Evolutionary conservation across 192 early-diverging fungal genomes (phyloP).

Genomic region (Chytriomyces sp.): DNA sequence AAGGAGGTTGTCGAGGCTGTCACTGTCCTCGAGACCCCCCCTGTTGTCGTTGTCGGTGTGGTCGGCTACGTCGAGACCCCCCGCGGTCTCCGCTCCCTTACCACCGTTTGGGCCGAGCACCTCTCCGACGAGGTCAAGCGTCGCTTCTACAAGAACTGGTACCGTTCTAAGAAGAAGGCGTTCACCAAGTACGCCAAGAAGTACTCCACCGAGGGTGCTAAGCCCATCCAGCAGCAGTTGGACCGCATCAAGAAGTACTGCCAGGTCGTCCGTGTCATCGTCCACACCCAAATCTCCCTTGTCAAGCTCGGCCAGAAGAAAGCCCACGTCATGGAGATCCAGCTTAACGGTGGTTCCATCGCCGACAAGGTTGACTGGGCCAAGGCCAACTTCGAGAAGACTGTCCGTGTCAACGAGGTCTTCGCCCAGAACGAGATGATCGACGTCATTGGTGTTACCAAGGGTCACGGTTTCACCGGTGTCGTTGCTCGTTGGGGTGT

Average conservation of each 20-base stretch:
- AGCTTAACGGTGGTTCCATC: slow-evolving; percentile 97
- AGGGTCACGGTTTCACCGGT: slow-evolving; percentile 99
- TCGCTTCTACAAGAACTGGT: slow-evolving; percentile 99
- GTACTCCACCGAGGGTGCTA: slow-evolving; percentile 78
- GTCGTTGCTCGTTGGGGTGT: slow-evolving; percentile 99
- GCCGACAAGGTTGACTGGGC: slow-evolving; percentile 98
- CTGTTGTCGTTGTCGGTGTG: slow-evolving; percentile 96
- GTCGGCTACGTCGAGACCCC: slow-evolving; percentile 99
- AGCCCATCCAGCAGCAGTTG: slow-evolving; percentile 85
- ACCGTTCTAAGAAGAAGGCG: slow-evolving; percentile 99
- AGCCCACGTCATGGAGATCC: slow-evolving; percentile 99
- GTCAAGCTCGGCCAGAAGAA: slow-evolving; percentile 97
- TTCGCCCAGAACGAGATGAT: slow-evolving; percentile 99
- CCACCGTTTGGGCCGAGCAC: slow-evolving; percentile 99
- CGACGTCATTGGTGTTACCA: slow-evolving; percentile 97
- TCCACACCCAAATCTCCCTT: slow-evolving; percentile 97
- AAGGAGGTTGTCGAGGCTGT: slow-evolving; percentile 99
- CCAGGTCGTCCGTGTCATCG: slow-evolving; percentile 94
- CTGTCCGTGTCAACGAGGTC: slow-evolving; percentile 81
- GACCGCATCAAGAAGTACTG: slow-evolving; percentile 99
- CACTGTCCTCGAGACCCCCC: slow-evolving; percentile 96
- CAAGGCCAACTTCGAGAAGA: slow-evolving; percentile 97
- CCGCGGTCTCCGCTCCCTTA: slow-evolving; percentile 94
- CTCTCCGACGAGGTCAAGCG: slow-evolving; percentile 95
- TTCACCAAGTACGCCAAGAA: slow-evolving; percentile 99